phyloP scores from a whole-genome alignment of 345 rosid species.

The Populus pruinosa region DNA sequence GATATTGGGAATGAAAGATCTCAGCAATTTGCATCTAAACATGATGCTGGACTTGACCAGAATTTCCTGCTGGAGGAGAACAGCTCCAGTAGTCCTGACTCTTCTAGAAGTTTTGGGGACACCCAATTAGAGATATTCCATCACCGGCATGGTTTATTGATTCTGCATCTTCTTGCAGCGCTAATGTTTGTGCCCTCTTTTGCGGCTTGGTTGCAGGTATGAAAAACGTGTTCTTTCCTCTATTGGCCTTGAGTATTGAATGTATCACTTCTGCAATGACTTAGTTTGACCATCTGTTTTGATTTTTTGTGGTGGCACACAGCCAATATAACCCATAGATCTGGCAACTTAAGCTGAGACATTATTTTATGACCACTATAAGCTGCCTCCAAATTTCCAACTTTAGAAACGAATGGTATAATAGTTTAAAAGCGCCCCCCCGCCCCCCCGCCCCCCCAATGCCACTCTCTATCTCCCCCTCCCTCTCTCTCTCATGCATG shows the following conservation, averaged over 20 bases:
- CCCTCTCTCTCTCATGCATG: too few species aligned
- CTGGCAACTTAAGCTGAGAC: neutral
- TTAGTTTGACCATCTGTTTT: neutral
- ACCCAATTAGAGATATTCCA: conserved; percentile 81
- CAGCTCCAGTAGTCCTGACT: conserved; percentile 37
- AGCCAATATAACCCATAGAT: neutral
- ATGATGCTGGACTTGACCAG: conserved; percentile 33
- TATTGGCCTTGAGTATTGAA: neutral
- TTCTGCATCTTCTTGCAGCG: conserved; percentile 71
- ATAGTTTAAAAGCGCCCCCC: too few species aligned
- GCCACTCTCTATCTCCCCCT: too few species aligned
- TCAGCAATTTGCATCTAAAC: conserved; percentile 34
- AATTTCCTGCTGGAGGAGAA: conserved; percentile 35
- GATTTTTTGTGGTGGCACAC: neutral
- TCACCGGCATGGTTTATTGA: conserved; percentile 73
- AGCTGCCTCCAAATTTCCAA: neutral
- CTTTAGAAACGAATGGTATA: neutral
- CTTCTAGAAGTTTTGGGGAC: conserved; percentile 58
- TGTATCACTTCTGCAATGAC: neutral
- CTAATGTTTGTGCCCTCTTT: conserved; percentile 91
- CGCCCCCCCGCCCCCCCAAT: fast-evolving
- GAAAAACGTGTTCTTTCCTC: conserved; percentile 1
- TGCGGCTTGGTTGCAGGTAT: conserved; percentile 90
- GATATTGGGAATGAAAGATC: conserved; percentile 33
- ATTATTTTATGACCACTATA: neutral